Evolutionary conservation across 441 rosid genomes (phyloP).

Genomic region (Omphalea diandra): DNA sequence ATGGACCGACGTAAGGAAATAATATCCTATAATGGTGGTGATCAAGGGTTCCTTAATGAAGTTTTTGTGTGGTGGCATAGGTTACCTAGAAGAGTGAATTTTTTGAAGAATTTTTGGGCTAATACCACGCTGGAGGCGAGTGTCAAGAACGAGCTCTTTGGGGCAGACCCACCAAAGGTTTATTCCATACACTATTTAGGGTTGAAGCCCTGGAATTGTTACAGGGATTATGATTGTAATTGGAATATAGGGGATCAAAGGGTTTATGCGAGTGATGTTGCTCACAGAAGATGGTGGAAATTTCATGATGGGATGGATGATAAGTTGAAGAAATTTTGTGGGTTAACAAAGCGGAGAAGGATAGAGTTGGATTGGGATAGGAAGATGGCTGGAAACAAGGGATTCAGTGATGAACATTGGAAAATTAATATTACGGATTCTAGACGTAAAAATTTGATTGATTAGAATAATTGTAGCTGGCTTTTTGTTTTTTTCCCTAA

Average conservation of each 20-base stretch:
- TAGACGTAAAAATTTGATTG: constrained; percentile 44
- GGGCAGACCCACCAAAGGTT: constrained; percentile 71
- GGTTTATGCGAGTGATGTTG: constrained; percentile 88
- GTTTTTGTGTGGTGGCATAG: constrained; percentile 93
- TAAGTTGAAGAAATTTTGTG: constrained; percentile 58
- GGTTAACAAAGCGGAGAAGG: constrained; percentile 59
- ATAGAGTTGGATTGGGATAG: constrained; percentile 83
- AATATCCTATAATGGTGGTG: constrained; percentile 95
- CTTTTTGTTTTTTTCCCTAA: neutral
- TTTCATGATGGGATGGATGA: constrained; percentile 69
- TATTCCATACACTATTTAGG: constrained; percentile 86
- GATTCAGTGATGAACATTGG: constrained; percentile 67
- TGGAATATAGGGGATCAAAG: constrained; percentile 57
- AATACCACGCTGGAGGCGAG: constrained; percentile 66
- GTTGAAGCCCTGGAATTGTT: constrained; percentile 87
- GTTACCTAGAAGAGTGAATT: constrained; percentile 76
- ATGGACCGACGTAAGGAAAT: constrained; percentile 62
- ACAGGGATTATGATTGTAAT: constrained; percentile 92
- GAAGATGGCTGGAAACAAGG: constrained; percentile 47
- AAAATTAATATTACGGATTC: constrained; percentile 71
- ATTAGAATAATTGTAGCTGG: constrained; percentile 4
- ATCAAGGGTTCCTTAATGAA: constrained; percentile 88
- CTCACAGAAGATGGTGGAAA: constrained; percentile 84
- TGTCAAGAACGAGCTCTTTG: constrained; percentile 68
- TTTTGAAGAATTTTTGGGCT: constrained; percentile 85